These are phyloP conservation scores for Chenopodium album DNA, from an alignment of 148 eudicot species.

Conservation along the genomic window DNA sequence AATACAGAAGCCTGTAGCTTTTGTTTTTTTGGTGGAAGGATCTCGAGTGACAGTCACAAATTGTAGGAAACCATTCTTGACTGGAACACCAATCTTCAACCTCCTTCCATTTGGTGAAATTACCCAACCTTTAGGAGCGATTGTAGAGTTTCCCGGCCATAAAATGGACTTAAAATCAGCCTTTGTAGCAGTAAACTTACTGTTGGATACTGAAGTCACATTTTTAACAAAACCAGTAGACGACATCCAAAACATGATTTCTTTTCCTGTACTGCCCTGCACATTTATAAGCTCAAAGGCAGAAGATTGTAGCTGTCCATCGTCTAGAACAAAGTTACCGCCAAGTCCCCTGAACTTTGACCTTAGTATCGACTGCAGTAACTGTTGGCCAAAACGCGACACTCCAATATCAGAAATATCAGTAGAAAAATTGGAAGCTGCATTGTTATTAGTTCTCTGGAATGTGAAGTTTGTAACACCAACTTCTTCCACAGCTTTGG, in stretches of 20 bases:
- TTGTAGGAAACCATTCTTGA: conserved; percentile 42
- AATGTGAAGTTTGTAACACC: conserved; percentile 20
- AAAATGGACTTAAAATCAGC: conserved; percentile 37
- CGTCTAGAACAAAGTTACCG: conserved; percentile 44
- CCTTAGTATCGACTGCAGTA: conserved; percentile 34
- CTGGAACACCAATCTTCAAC: conserved; percentile 52
- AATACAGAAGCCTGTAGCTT: conserved; percentile 46
- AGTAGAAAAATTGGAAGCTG: conserved; percentile 18
- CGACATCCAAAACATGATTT: conserved; percentile 55
- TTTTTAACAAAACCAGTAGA: conserved; percentile 37
- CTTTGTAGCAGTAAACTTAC: conserved; percentile 18
- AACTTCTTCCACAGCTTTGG: conserved; percentile 48
- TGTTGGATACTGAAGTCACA: conserved; percentile 7
- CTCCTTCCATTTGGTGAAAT: conserved; percentile 44
- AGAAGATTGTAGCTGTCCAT: conserved; percentile 45
- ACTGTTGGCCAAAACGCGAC: conserved; percentile 43
- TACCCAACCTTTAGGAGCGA: conserved; percentile 65
- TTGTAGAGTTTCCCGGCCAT: conserved; percentile 59
- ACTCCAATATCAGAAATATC: conserved; percentile 46
- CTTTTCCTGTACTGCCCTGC: conserved; percentile 35
- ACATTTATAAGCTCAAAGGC: conserved; percentile 46
- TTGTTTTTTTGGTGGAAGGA: conserved; percentile 26
- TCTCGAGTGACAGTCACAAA: conserved; percentile 38
- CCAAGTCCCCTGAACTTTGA: conserved; percentile 50
- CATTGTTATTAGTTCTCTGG: conserved; percentile 8